A percentile compares a stretch with the other conserved stretches of the same genome.
Conservation (phyloP, 2,329 filamentous ascomycete genomes). For the Curvularia sp. region DNA sequence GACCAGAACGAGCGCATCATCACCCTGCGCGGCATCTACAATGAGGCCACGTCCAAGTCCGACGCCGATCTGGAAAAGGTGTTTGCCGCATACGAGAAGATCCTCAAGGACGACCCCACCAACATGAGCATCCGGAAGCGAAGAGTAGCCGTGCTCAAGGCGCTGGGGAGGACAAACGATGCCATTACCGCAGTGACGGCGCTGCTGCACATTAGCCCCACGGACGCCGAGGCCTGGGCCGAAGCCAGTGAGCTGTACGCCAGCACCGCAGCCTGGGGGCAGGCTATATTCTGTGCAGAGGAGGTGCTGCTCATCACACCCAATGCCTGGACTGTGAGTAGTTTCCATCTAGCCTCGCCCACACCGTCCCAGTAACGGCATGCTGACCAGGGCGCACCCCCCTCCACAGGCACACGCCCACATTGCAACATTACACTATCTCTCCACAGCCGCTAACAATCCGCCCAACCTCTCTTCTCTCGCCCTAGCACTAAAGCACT, state of each 20-base stretch:
- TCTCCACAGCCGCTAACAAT: slow-evolving; percentile 58
- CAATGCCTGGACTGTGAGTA: slow-evolving; percentile 90
- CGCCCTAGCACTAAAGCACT: slow-evolving; percentile 79
- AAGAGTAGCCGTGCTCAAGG: slow-evolving; percentile 78
- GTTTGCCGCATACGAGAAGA: slow-evolving; percentile 77
- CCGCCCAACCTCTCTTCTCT: slow-evolving; percentile 55
- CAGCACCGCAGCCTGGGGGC: slow-evolving; percentile 76
- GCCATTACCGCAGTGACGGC: slow-evolving; percentile 76
- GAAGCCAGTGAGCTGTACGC: slow-evolving; percentile 90
- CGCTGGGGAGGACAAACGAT: slow-evolving; percentile 72
- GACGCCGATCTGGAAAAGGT: slow-evolving; percentile 71
- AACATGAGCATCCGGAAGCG: slow-evolving; percentile 89
- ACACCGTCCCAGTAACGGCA: slow-evolving; percentile 13
- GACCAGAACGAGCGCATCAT: slow-evolving; percentile 83
- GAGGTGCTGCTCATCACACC: slow-evolving; percentile 86
- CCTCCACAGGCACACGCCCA: slow-evolving; percentile 76
- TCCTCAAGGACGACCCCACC: slow-evolving; percentile 74
- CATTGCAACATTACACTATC: slow-evolving; percentile 81
- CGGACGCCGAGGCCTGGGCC: slow-evolving; percentile 91
- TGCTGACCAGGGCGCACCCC: slow-evolving; percentile 15
- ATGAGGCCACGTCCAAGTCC: slow-evolving; percentile 79
- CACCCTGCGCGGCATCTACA: slow-evolving; percentile 80
- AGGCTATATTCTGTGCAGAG: slow-evolving; percentile 87
- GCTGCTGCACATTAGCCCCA: slow-evolving; percentile 83
- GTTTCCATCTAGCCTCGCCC: background rate